A percentile compares a stretch with the other conserved stretches of the same genome.
Evolutionary conservation across 495 filamentous ascomycete genomes (phyloP).

Genomic region (Penicillium malachiteum): DNA sequence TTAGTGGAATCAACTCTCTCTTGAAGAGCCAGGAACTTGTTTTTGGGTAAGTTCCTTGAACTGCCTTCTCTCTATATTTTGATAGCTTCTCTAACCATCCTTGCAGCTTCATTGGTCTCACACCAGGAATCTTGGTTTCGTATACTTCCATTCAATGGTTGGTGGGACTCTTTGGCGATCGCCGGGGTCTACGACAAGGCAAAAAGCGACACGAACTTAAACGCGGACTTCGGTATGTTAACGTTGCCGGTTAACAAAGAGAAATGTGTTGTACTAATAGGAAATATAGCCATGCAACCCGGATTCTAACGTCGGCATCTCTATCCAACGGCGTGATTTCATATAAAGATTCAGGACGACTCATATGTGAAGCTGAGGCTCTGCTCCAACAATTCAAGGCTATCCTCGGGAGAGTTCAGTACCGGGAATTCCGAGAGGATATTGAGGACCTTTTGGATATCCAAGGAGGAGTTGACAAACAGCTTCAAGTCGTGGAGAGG

Average conservation of each 20-base stretch:
- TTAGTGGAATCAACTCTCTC: constrained; percentile 88
- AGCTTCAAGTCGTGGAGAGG: constrained; percentile 73
- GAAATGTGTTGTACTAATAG: not conserved
- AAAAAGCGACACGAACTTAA: constrained; percentile 63
- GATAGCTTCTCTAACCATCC: constrained; percentile 17
- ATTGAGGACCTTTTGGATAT: constrained; percentile 78
- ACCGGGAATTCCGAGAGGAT: constrained; percentile 83
- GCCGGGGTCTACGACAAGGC: constrained; percentile 61
- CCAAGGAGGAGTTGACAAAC: constrained; percentile 65
- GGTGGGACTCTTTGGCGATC: constrained; percentile 60
- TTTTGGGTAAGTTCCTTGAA: constrained; percentile 61
- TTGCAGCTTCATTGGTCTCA: constrained; percentile 77
- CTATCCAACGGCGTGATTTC: constrained; percentile 64
- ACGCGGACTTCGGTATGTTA: constrained; percentile 64
- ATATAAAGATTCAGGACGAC: constrained; percentile 86
- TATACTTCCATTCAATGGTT: constrained; percentile 74
- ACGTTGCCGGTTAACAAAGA: not conserved
- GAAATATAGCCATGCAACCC: constrained; percentile 66
- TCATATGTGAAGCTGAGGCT: constrained; percentile 84
- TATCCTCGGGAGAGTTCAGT: constrained; percentile 66
- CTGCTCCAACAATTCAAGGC: constrained; percentile 63
- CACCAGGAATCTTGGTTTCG: constrained; percentile 82
- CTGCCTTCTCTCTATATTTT: not conserved
- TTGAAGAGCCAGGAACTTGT: constrained; percentile 95
- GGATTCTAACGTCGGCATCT: constrained; percentile 66